phyloP scores from a whole-genome alignment of 2,329 filamentous ascomycete genomes.

The Diaporthe helianthi region DNA sequence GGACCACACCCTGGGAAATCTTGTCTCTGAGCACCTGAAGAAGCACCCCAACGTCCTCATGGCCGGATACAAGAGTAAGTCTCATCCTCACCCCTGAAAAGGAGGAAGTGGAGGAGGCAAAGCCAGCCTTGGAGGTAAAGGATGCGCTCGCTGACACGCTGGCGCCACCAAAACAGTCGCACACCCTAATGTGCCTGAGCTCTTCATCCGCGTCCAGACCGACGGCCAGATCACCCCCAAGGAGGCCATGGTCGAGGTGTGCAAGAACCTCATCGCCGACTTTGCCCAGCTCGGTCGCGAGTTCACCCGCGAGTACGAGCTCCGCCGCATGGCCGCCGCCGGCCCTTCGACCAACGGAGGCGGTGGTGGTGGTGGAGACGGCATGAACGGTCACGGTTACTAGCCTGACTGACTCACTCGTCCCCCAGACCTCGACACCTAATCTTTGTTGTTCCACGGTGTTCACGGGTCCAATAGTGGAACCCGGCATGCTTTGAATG shows the following conservation, averaged over 20 bases:
- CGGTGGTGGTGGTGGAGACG: conserved; percentile 31
- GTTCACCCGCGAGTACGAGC: conserved; percentile 91
- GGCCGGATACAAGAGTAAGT: conserved; percentile 85
- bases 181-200: conserved; percentile 67
- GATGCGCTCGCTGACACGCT: not conserved
- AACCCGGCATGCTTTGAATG: conserved; percentile 7
- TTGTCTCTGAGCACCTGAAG: conserved; percentile 85
- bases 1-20: conserved; percentile 93
- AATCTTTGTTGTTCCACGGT: not conserved
- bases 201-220: conserved; percentile 84
- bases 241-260: conserved; percentile 82
- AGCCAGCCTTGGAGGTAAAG: not conserved
- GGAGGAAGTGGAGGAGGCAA: not conserved
- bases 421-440: not conserved
- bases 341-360: conserved; percentile 61
- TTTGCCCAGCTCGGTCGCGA: conserved; percentile 82
- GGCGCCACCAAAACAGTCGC: conserved; percentile 51
- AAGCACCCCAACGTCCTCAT: conserved; percentile 85
- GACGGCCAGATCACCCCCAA: conserved; percentile 89
- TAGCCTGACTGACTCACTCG: conserved; percentile 29
- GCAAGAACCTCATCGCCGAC: conserved; percentile 82
- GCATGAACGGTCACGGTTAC: conserved; percentile 39
- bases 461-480: not conserved
- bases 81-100: too few species aligned
- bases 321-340: conserved; percentile 82